phyloP scores from a whole-genome alignment of 73 alveolate genomes.

The Uronychia binucleata region DNA sequence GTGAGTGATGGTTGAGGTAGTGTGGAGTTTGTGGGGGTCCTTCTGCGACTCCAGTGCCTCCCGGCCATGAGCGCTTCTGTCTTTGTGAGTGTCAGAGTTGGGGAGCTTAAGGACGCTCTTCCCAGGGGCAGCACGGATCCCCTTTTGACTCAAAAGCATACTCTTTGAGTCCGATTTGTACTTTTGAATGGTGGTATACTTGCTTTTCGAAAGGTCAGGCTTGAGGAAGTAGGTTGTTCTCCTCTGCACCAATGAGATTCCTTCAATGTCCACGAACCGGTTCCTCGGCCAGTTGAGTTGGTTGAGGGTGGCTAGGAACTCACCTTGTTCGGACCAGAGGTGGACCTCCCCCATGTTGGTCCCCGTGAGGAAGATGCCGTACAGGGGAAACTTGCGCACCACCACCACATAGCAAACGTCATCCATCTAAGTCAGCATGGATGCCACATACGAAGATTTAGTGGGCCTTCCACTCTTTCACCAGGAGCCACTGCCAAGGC shows the following conservation, averaged over 20 bases:
- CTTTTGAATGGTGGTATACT: too few species aligned
- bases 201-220: too few species aligned
- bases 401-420: conserved; percentile 25
- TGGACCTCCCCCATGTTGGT: conserved; percentile 48
- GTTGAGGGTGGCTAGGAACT: conserved; percentile 18
- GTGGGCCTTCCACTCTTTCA: conserved; percentile 53
- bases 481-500: conserved; percentile 3
- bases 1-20: too few species aligned
- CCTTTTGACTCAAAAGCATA: too few species aligned
- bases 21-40: too few species aligned
- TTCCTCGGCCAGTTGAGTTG: conserved; percentile 19
- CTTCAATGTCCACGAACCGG: conserved; percentile 1
- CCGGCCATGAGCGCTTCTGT: too few species aligned
- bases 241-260: conserved; percentile 5
- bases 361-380: conserved; percentile 26
- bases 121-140: too few species aligned
- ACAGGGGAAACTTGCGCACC: conserved; percentile 10
- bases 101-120: too few species aligned
- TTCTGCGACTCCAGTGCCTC: too few species aligned
- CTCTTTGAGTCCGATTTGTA: too few species aligned
- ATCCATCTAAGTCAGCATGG: conserved; percentile 5
- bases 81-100: too few species aligned
- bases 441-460: not conserved
- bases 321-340: conserved; percentile 25
- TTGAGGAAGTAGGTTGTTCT: conserved; percentile 6